Evolutionary conservation across 192 early-diverging fungal genomes (phyloP).

Genomic region (Paraglomus brasilianum): DNA sequence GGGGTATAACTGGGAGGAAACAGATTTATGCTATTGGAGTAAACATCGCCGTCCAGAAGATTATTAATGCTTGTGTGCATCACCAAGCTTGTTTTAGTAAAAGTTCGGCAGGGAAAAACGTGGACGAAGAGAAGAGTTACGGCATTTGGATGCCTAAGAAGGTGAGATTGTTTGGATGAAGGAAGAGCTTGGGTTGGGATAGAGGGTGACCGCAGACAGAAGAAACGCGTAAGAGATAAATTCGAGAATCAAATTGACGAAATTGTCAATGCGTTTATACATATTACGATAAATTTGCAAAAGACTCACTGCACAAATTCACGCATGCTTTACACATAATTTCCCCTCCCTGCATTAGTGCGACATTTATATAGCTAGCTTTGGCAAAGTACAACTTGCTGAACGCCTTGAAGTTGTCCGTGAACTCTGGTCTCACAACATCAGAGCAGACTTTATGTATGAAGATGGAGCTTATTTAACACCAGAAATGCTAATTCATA

Average conservation of each 20-base stretch:
- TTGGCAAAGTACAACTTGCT: constrained; percentile 68
- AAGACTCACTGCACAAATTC: too few species aligned
- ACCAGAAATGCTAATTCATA: constrained; percentile 59
- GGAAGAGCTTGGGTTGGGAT: too few species aligned
- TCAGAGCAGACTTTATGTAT: constrained; percentile 81
- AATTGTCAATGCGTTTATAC: constrained; percentile 28
- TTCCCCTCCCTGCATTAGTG: constrained; percentile 63
- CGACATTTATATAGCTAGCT: constrained; percentile 79
- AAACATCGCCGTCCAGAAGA: constrained; percentile 76
- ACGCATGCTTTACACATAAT: constrained; percentile 35
- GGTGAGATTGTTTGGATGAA: constrained; percentile 14
- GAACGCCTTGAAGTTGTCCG: constrained; percentile 75
- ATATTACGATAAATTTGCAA: too few species aligned
- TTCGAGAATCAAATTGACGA: constrained; percentile 29
- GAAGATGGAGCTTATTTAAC: constrained; percentile 69
- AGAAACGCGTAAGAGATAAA: constrained; percentile 28
- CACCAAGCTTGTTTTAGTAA: constrained; percentile 53
- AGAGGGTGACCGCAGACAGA: too few species aligned
- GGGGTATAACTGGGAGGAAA: constrained; percentile 36
- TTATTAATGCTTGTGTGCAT: constrained; percentile 60
- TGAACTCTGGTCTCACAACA: constrained; percentile 75
- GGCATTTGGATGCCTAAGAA: constrained; percentile 50
- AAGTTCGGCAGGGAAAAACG: constrained; percentile 37
- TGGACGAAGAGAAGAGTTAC: constrained; percentile 45
- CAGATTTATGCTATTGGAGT: constrained; percentile 69